phyloP scores from a whole-genome alignment of 495 filamentous ascomycete species.

The Tuber melanosporum region DNA sequence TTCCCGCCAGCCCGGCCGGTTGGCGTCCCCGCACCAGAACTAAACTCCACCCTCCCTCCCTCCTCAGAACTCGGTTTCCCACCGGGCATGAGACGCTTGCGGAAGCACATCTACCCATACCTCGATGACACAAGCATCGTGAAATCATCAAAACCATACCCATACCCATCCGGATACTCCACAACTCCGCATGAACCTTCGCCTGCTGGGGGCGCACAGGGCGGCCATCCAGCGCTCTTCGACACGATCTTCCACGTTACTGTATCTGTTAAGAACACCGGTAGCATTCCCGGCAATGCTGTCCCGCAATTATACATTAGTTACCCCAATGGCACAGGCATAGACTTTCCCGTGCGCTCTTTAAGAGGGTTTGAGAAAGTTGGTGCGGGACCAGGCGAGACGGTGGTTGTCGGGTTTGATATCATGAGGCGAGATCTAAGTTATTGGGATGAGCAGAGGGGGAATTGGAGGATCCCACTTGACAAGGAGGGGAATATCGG shows the following conservation, averaged over 20 bases:
- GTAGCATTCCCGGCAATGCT: slow-evolving; percentile 56
- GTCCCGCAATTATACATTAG: slow-evolving; percentile 81
- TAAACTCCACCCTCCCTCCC: slow-evolving; percentile 53
- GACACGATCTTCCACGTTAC: slow-evolving; percentile 57
- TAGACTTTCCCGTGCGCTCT: slow-evolving; percentile 63
- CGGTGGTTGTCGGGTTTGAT: slow-evolving; percentile 56
- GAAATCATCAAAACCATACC: slow-evolving; percentile 53
- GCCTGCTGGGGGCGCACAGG: slow-evolving; percentile 68
- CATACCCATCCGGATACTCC: slow-evolving; percentile 68
- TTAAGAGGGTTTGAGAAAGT: slow-evolving; percentile 80
- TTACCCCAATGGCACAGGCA: slow-evolving; percentile 55
- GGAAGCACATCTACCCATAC: slow-evolving; percentile 87
- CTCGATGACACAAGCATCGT: slow-evolving; percentile 51
- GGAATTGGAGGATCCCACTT: slow-evolving; percentile 74
- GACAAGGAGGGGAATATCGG: slow-evolving; percentile 52
- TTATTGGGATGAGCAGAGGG: slow-evolving; percentile 70
- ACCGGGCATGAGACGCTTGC: slow-evolving; percentile 56
- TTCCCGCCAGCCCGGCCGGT: slow-evolving; percentile 57
- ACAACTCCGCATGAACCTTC: slow-evolving; percentile 50
- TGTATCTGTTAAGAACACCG: slow-evolving; percentile 66
- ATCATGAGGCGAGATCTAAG: slow-evolving; percentile 73
- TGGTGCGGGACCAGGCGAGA: slow-evolving; percentile 53
- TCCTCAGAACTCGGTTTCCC: slow-evolving; percentile 62
- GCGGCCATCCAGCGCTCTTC: slow-evolving; percentile 82
- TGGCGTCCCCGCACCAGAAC: slow-evolving; percentile 57